These are phyloP conservation scores for Coemansia sp. DNA, from an alignment of 192 early-diverging fungal species.

Conservation along the genomic window DNA sequence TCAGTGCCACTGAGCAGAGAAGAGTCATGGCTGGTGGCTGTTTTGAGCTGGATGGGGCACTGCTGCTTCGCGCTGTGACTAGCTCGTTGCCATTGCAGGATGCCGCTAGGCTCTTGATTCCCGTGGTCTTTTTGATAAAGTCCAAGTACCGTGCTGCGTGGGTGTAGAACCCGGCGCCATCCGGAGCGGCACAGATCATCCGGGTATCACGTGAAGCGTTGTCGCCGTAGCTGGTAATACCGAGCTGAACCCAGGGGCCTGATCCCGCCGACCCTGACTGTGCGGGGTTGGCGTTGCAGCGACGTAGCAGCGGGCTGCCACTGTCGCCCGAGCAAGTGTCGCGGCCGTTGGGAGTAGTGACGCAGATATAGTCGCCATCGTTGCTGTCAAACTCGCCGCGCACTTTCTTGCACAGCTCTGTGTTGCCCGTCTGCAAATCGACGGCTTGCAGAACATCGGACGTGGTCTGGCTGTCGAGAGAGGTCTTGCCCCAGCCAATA, in stretches of 20 bases:
- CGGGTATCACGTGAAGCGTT: constrained; percentile 2
- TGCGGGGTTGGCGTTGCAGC: constrained; percentile 9
- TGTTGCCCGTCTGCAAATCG: constrained; percentile 28
- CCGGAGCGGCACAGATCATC: constrained; percentile 34
- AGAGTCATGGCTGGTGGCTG: not conserved
- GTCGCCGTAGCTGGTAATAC: constrained; percentile 55
- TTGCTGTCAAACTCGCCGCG: constrained; percentile 21
- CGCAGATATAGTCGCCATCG: constrained; percentile 51
- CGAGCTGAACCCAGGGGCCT: constrained; percentile 47
- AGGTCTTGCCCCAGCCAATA: constrained; percentile 52
- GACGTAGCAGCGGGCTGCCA: constrained; percentile 40
- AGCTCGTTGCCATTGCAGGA: constrained; percentile 31
- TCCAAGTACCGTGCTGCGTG: constrained; percentile 42
- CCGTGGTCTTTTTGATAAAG: constrained; percentile 43
- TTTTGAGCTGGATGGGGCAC: not conserved
- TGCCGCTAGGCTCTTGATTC: constrained; percentile 27
- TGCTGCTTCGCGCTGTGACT: not conserved
- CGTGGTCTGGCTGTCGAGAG: constrained; percentile 17
- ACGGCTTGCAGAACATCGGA: constrained; percentile 28
- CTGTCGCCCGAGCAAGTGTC: constrained; percentile 51
- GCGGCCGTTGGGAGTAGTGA: constrained; percentile 42
- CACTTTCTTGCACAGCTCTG: constrained; percentile 23
- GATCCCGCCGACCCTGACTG: constrained; percentile 1
- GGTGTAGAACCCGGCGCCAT: constrained; percentile 55
- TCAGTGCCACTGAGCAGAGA: not conserved